Percentiles rank a stretch among this genome's conserved stretches.
Conservation (phyloP, 2,329 filamentous ascomycete species). For the Bipolaris cookei region DNA sequence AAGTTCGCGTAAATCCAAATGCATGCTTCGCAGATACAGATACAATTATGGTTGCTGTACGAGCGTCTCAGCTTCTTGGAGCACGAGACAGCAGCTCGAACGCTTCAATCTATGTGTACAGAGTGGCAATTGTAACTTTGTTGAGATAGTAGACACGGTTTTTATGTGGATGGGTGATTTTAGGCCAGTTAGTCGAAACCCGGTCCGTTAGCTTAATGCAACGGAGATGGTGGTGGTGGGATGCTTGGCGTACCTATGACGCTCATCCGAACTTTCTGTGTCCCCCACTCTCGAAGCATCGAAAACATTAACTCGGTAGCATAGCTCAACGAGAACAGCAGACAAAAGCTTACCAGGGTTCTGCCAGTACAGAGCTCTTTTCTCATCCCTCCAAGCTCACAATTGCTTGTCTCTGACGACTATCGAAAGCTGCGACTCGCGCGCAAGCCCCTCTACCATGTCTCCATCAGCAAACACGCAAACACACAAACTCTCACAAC, state of each 20-base stretch:
- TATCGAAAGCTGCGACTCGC: neutral
- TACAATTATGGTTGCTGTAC: too few relatives aligned
- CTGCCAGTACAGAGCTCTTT: neutral
- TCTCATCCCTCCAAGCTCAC: neutral
- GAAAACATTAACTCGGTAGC: slow-evolving; percentile 9
- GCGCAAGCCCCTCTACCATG: slow-evolving; percentile 24
- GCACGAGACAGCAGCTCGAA: too few relatives aligned
- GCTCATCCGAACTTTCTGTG: slow-evolving; percentile 27
- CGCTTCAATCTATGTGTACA: too few relatives aligned
- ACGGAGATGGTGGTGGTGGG: slow-evolving; percentile 2
- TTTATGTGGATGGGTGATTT: neutral
- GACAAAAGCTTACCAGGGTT: neutral
- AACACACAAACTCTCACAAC: slow-evolving; percentile 44
- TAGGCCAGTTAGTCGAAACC: neutral
- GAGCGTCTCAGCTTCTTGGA: too few relatives aligned
- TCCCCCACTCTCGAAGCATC: slow-evolving; percentile 13
- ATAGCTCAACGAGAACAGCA: neutral
- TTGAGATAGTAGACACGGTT: slow-evolving; percentile 5
- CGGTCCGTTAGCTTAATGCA: slow-evolving; percentile 13
- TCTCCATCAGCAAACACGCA: slow-evolving; percentile 20
- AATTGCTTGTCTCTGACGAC: neutral
- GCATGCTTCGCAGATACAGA: slow-evolving; percentile 1
- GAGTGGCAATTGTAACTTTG: neutral
- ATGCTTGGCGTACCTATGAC: slow-evolving; percentile 36
- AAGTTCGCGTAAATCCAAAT: slow-evolving; percentile 3